Conservation (phyloP, 2,329 filamentous ascomycete species). For the Hypoxylon sp. region DNA sequence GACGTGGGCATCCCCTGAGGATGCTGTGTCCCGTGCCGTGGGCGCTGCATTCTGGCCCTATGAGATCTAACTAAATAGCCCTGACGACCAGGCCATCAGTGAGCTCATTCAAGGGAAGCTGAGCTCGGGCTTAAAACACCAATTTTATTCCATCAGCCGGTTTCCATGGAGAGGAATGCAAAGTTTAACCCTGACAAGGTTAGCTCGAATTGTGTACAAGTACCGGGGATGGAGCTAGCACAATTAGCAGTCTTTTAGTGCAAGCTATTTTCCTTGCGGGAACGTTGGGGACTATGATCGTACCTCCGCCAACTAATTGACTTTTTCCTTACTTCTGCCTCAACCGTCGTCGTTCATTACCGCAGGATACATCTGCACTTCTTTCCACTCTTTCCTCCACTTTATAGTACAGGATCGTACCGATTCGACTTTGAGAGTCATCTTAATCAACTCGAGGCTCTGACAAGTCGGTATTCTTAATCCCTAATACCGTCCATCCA, state of each 20-base stretch:
- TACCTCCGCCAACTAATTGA: constrained; percentile 27
- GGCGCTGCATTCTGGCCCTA: constrained; percentile 42
- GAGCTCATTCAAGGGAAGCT: constrained; percentile 44
- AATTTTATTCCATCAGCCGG: constrained; percentile 51
- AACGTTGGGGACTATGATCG: constrained; percentile 4
- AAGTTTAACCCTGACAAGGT: constrained; percentile 48
- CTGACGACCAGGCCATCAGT: neutral
- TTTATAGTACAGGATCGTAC: constrained; percentile 1
- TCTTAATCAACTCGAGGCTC: constrained; percentile 17
- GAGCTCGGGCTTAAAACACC: constrained; percentile 49
- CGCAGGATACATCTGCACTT: constrained; percentile 26
- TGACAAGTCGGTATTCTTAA: constrained; percentile 30
- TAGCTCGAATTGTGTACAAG: constrained; percentile 28
- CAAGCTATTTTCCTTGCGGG: constrained; percentile 40
- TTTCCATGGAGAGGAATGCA: constrained; percentile 57
- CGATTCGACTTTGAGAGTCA: constrained; percentile 24
- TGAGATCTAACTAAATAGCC: constrained; percentile 38
- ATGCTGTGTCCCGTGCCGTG: constrained; percentile 35
- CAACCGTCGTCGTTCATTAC: constrained; percentile 44
- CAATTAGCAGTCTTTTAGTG: constrained; percentile 16
- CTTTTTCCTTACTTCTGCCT: constrained; percentile 37
- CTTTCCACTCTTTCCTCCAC: constrained; percentile 23
- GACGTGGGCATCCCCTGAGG: constrained; percentile 31
- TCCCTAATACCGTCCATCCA: constrained; percentile 36
- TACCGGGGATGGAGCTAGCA: constrained; percentile 18